Conservation (phyloP, 441 rosid genomes). For the Euphorbia schlechtendalii region DNA sequence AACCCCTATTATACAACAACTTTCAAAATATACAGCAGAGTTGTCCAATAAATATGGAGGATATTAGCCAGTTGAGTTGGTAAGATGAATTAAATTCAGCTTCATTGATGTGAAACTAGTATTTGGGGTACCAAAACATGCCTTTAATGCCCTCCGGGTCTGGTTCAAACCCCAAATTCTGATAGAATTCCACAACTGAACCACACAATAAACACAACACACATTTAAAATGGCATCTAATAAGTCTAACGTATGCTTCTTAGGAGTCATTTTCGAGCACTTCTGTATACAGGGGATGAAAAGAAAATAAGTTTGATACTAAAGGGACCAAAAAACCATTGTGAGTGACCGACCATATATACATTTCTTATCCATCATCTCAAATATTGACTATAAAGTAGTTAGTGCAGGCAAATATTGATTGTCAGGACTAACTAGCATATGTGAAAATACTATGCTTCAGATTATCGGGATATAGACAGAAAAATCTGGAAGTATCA, state of each 20-base stretch:
- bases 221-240: no score
- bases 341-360: no score
- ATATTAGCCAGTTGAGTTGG: conserved; percentile 11
- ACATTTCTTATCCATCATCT: no score
- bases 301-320: no score
- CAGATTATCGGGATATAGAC: not conserved
- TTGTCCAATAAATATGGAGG: not conserved
- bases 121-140: conserved; percentile 94
- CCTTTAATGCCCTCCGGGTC: conserved; percentile 99
- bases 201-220: not conserved
- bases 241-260: no score
- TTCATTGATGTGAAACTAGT: conserved; percentile 18
- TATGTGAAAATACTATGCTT: conserved; percentile 1
- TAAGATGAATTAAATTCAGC: conserved; percentile 5
- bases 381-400: not conserved
- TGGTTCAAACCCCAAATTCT: conserved; percentile 81
- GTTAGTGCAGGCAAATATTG: not conserved
- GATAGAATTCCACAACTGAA: conserved; percentile 91
- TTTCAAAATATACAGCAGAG: conserved; percentile 1
- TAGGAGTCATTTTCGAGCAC: no score
- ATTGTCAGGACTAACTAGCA: not conserved
- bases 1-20: conserved; percentile 3
- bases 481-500: not conserved
- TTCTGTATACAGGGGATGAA: no score
- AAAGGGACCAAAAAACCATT: no score